Evolutionary conservation across 441 rosid genomes (phyloP).

Genomic region (Gossypium trilobum): DNA sequence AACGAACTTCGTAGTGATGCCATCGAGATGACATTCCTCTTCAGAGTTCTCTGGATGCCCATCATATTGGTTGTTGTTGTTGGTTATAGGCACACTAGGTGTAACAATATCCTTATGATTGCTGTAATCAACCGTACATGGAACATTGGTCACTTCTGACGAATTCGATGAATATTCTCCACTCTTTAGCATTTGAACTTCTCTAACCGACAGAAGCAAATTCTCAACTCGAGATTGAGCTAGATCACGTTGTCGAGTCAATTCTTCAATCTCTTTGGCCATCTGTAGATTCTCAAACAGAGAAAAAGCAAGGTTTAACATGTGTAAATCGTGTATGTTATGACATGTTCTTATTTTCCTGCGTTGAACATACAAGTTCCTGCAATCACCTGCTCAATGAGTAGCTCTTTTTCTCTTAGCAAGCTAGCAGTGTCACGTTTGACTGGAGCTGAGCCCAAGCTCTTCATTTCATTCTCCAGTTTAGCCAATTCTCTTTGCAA

Average conservation of each 20-base stretch:
- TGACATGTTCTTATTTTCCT: background rate
- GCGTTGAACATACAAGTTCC: background rate
- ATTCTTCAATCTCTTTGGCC: conserved; percentile 58
- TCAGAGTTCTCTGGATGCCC: conserved; percentile 32
- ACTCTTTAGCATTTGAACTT: conserved; percentile 34
- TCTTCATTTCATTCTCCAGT: conserved; percentile 68
- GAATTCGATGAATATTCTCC: conserved; percentile 34
- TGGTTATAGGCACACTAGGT: conserved; percentile 20
- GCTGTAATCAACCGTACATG: conserved; percentile 24
- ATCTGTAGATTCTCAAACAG: conserved; percentile 35
- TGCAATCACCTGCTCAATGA: conserved; percentile 48
- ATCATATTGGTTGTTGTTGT: conserved; percentile 22
- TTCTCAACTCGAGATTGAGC: conserved; percentile 57
- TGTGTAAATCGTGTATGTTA: background rate
- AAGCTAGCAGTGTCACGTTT: conserved; percentile 32
- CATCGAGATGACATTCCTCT: conserved; percentile 43
- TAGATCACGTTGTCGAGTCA: conserved; percentile 60
- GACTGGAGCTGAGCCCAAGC: conserved; percentile 28
- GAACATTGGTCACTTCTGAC: conserved; percentile 27
- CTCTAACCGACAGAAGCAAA: conserved; percentile 40
- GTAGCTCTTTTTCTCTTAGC: conserved; percentile 58
- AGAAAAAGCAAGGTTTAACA: background rate
- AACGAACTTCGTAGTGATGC: conserved; percentile 30
- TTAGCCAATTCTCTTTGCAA: conserved; percentile 75
- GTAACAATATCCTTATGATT: conserved; percentile 26